A percentile compares a stretch with the other conserved stretches of the same genome.
These are phyloP conservation scores for Bassia scoparia DNA, from an alignment of 148 eudicot species.

Conservation along the genomic window DNA sequence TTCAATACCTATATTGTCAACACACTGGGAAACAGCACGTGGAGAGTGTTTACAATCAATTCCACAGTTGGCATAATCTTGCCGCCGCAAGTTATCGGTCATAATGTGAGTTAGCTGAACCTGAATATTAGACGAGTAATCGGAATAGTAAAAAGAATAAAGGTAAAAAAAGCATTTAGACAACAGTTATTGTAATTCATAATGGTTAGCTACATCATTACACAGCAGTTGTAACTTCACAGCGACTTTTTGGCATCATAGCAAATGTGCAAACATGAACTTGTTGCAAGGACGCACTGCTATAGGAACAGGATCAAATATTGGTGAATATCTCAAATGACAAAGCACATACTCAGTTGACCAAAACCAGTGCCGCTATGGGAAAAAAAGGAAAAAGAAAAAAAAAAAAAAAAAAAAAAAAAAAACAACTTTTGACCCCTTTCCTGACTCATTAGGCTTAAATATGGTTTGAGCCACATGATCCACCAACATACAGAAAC, in stretches of 20 bases:
- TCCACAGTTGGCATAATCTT: conserved; percentile 94
- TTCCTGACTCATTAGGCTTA: no score
- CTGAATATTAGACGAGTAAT: conserved; percentile 39
- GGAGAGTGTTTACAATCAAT: conserved; percentile 74
- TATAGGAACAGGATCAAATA: conserved; percentile 88
- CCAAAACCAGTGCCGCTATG: not conserved
- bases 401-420: no score
- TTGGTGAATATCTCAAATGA: conserved; percentile 66
- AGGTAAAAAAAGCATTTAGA: not conserved
- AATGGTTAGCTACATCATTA: conserved; percentile 9
- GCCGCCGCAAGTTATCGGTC: conserved; percentile 99
- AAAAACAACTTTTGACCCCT: no score
- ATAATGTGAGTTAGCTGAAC: conserved; percentile 96
- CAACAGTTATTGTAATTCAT: conserved; percentile 2
- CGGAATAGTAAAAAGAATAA: conserved; percentile 14
- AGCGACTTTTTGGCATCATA: conserved; percentile 84
- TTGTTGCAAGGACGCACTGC: conserved; percentile 99
- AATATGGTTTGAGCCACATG: no score
- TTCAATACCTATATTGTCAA: conserved; percentile 86
- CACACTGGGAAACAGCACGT: conserved; percentile 68
- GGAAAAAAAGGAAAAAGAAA: no score
- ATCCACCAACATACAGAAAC: no score
- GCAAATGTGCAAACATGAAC: conserved; percentile 83
- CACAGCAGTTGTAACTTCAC: conserved; percentile 58
- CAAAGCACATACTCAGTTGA: conserved; percentile 23